Evolutionary conservation across 75 land plant genomes (phyloP), one percentile per base, ranked within the genome.

Genomic region (Isoetes taiwanensis): DNA sequence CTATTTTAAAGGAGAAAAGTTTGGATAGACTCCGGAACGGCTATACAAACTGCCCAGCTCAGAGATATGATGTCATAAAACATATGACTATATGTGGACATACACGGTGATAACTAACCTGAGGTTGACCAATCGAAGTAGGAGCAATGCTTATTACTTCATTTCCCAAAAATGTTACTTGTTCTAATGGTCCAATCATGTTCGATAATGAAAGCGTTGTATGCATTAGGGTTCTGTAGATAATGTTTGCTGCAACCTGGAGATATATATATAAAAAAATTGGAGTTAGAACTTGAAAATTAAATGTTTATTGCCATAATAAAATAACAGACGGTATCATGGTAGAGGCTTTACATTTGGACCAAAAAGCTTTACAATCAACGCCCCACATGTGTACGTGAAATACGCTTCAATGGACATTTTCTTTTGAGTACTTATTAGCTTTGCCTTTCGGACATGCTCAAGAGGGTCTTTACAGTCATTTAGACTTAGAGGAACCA

Each of bases 181-280:
- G 77, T 43, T 89, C 91, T 0, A 21, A n/a, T 1, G 96, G 91
- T 9, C 96, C 96, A 34, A 78, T 63, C 10, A 89, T 54, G 37
- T 79, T 89, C 9, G 96, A 89, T 32, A 77, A 66, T 2, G 86
- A 64, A 40, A 89, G 56, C 1, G 83, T 85, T 5, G 86, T 79
- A 62, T 85, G 74, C 2, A 50, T 26, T 2, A 73, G 14, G 29
- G 68, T 41, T 43, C 64, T 67, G 39, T 74, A 67, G 2, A 67
- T 59, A 20, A 81, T n/a, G 3, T 39, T 33, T 16, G 76, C 52
- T 16, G 75, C 68, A 25, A 62, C 71, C 94, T 87, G 78, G 32
- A 54, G n/a, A n/a, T n/a, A n/a, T n/a, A n/a, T n/a, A n/a, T n/a
- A n/a, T n/a, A n/a, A n/a, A n/a, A n/a, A n/a, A n/a, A n/a, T n/a